These are phyloP conservation scores for Colletotrichum sp. DNA, from an alignment of 2,329 filamentous ascomycete genomes.

Conservation along the genomic window DNA sequence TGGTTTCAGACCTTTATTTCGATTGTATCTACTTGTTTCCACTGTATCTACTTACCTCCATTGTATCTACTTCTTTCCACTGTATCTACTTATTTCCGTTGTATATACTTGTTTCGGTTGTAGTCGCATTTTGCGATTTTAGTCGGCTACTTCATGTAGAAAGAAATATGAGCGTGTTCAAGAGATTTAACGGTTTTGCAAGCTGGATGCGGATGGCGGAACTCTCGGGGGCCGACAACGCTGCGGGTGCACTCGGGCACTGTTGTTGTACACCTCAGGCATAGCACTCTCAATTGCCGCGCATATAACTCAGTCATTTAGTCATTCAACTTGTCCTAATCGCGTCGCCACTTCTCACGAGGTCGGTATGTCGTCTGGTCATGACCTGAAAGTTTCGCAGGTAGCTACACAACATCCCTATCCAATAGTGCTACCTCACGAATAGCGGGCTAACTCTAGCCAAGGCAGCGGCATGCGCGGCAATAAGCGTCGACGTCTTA, in stretches of 20 bases:
- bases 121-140: background rate
- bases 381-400: background rate
- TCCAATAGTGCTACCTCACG: background rate
- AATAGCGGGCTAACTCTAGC: background rate
- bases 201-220: background rate
- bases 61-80: background rate
- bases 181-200: background rate
- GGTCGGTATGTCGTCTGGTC: background rate
- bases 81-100: background rate
- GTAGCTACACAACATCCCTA: background rate
- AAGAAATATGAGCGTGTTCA: background rate
- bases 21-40: background rate
- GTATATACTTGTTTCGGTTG: background rate
- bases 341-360: rapidly evolving
- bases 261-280: background rate
- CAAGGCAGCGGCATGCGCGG: constrained; percentile 5
- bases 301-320: background rate
- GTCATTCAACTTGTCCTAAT: rapidly evolving
- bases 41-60: background rate
- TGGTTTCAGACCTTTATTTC: background rate
- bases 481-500: constrained; percentile 11
- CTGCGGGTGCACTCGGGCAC: background rate
- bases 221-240: background rate
- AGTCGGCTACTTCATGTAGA: background rate
- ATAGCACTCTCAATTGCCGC: background rate